Evolutionary conservation across 306 rosid genomes (phyloP), one percentile per base, ranked within the genome.

Genomic region (Glycine latifolia): DNA sequence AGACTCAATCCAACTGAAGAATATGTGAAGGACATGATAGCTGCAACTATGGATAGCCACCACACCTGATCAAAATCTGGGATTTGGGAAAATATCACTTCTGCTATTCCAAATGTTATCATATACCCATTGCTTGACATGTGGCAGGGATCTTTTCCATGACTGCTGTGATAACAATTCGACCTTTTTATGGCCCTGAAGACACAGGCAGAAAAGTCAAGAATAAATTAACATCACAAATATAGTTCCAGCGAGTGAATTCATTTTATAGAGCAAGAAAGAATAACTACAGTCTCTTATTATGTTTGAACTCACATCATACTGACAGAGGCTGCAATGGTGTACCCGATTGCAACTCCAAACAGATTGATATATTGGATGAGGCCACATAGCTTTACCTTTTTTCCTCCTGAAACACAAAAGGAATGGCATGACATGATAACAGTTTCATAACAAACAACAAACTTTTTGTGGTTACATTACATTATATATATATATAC

Each of bases 31-130:
- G 95, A 91, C 95, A 90, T 90, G 17, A 92, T 75, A 54, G 95
- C 95, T 76, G 97, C 94, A 39, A 91, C 91, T 75, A 91, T 88
- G 56, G 95, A 92, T 73, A 90, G 95, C 92, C 95, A 92, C 95
- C 93, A 89, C 13, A 88, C 84, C 80, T 89, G 93, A 81, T 89
- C 92, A 41, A 92, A 90, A 74, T 88, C 94, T 48, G 87, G 94
- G 73, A 90, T 92, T 84, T 92, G 97, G 54, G 93, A 92, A 85
- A 92, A 84, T 68, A 89, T 15, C 53, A 90, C 83, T 82, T 92
- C 93, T 2, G 85, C 87, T 81, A 89, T 70, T 48, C 92, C 97
- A 75, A 90, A 92, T 72, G 95, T 48, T 85, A 92, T 89, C 97
- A 90, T 90, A 68, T 89, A 89, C 15, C 91, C 90, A 58, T 89